Conservation (phyloP, 2,329 filamentous ascomycete genomes). For the Talaromyces sp. region DNA sequence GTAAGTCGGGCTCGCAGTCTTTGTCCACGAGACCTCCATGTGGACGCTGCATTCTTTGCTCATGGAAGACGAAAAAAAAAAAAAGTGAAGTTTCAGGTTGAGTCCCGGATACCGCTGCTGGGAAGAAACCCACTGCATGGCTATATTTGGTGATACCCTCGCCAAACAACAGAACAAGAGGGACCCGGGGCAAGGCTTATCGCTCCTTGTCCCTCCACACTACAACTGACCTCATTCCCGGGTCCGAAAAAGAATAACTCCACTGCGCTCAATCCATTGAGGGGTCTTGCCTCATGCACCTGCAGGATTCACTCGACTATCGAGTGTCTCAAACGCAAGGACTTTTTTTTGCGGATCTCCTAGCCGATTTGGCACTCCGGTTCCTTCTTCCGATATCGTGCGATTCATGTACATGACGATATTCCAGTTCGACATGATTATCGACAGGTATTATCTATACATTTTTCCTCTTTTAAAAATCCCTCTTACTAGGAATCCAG, state of each 20-base stretch:
- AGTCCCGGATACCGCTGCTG: no score
- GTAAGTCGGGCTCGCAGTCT: not conserved
- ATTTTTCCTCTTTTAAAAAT: no score
- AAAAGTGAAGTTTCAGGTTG: constrained; percentile 16
- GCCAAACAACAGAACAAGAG: not conserved
- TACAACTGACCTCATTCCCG: constrained; percentile 5
- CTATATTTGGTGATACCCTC: no score
- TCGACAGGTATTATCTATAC: no score
- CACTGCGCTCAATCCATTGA: constrained; percentile 10
- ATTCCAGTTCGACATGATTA: no score
- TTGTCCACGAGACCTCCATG: constrained; percentile 29
- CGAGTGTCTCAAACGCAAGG: constrained; percentile 21
- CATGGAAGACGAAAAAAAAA: not conserved
- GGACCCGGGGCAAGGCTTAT: constrained; percentile 1
- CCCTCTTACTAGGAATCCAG: no score
- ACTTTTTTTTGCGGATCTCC: constrained; percentile 14
- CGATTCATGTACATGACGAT: not conserved
- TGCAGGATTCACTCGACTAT: constrained; percentile 19
- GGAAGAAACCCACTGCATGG: no score
- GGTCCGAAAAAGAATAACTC: not conserved
- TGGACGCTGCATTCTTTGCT: constrained; percentile 14
- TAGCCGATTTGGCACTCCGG: constrained; percentile 14
- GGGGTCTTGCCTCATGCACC: constrained; percentile 8
- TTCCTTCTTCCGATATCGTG: constrained; percentile 12
- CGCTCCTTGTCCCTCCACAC: not conserved